Evolutionary conservation across 2,329 filamentous ascomycete species (phyloP).

Genomic region (Akanthomyces dipterigenus): DNA sequence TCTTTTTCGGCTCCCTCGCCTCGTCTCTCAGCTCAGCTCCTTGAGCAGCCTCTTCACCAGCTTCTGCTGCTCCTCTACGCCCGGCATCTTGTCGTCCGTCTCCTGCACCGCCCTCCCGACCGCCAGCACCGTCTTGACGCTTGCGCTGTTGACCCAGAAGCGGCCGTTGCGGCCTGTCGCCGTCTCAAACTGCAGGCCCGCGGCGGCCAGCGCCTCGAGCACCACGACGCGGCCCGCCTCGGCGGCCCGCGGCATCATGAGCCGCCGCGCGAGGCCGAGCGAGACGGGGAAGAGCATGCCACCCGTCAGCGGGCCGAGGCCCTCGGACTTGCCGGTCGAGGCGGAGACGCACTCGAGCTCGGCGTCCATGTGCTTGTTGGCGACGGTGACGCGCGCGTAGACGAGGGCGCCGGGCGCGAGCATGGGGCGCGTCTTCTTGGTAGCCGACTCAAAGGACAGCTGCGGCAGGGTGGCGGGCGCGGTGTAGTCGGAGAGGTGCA

Average conservation of each 20-base stretch:
- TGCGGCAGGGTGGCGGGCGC: constrained; percentile 68
- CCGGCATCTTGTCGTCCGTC: constrained; percentile 63
- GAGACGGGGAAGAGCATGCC: constrained; percentile 85
- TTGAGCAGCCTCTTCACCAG: constrained; percentile 61
- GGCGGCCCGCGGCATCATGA: constrained; percentile 59
- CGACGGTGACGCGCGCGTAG: constrained; percentile 76
- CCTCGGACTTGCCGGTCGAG: constrained; percentile 80
- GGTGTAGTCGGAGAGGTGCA: constrained; percentile 62
- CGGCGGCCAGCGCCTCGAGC: constrained; percentile 68
- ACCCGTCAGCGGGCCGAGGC: constrained; percentile 72
- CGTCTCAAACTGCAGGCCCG: constrained; percentile 83
- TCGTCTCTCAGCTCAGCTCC: constrained; percentile 43
- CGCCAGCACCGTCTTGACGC: constrained; percentile 62
- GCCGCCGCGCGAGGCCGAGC: constrained; percentile 70
- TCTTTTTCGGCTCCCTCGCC: neutral
- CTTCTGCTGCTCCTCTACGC: constrained; percentile 61
- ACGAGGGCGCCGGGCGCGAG: constrained; percentile 70
- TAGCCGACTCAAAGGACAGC: constrained; percentile 86
- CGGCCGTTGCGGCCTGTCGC: constrained; percentile 88
- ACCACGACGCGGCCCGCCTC: constrained; percentile 62
- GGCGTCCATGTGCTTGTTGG: constrained; percentile 76
- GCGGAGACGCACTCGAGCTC: constrained; percentile 87
- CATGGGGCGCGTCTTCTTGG: constrained; percentile 83
- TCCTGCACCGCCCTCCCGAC: constrained; percentile 73
- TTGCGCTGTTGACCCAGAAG: constrained; percentile 77